Evolutionary conservation across 2,329 filamentous ascomycete genomes (phyloP), one percentile per base, ranked within the genome.

Genomic region (Venturia nashicola): DNA sequence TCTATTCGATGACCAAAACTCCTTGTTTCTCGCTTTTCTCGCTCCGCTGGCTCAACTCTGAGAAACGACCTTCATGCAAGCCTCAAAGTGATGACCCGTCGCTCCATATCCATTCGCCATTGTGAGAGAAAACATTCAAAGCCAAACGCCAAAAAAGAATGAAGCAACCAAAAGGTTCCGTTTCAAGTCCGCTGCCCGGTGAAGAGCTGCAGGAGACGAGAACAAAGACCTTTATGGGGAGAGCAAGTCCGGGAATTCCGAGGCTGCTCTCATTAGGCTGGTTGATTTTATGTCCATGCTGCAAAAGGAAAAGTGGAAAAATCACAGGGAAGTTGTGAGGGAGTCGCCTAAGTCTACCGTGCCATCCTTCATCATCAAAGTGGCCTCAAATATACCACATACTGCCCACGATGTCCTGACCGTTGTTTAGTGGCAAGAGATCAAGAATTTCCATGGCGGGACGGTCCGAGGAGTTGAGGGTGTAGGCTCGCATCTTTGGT

Each of bases 301-400:
- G 46, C 20, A 27, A 14, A 36, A 18, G 18, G 18, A 27, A 36
- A 57, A 36, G 18, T 36, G 32, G 11, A 18, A 32, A 54, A 18
- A 32, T 7, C 23, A 42, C 34, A 61, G 16, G 39, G n/a, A 23
- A 39, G n/a, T 61, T 16, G 14, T 61, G 34, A 27, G 14, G 46
- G 32, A 51, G 46, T 9, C 46, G 11, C 23, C 20, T 1, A 16
- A 46, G n/a, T 20, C 8, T 11, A 46, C 44, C 44, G 20, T 20
- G 20, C 44, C 44, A 27, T 20, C n/a, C 44, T 23, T 51, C 43
- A 51, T 51, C 46, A 51, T 23, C 23, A 27, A 27, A 16, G 20
- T 18, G 32, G 14, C 18, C 48, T 69, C 72, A 81, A 72, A 81
- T 76, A 74, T 76, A 81, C 79, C 79, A 81, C 79, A 80, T 80